A percentile compares a stretch with the other conserved stretches of the same genome.
These are phyloP conservation scores for Aphanomyces cochlioides DNA, from an alignment of 352 stramenopile genomes.

Conservation along the genomic window DNA sequence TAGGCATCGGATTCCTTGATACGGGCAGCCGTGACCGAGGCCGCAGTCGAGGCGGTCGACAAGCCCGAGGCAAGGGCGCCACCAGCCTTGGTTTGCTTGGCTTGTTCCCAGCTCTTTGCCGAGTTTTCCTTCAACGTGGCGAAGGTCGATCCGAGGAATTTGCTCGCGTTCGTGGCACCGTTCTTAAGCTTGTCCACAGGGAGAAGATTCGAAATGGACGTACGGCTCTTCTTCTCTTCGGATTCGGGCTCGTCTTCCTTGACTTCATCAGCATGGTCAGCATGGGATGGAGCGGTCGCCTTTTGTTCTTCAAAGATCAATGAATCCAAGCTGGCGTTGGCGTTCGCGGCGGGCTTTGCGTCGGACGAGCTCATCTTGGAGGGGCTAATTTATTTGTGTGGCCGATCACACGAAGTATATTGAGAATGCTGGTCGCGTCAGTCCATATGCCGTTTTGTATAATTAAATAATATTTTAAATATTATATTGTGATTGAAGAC, in stretches of 20 bases:
- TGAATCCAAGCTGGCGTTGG: conserved; percentile 53
- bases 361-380: conserved; percentile 16
- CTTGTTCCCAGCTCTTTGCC: conserved; percentile 58
- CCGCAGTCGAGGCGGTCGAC: conserved; percentile 53
- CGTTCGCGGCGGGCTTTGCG: conserved; percentile 46
- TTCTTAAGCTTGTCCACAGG: conserved; percentile 88
- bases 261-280: conserved; percentile 37
- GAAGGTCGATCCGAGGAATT: conserved; percentile 73
- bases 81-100: conserved; percentile 74
- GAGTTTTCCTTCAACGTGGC: conserved; percentile 74
- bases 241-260: conserved; percentile 40
- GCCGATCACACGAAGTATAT: conserved; percentile 17
- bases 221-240: conserved; percentile 53
- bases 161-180: conserved; percentile 66
- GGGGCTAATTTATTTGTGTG: not conserved
- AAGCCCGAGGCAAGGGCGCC: conserved; percentile 59
- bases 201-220: conserved; percentile 73
- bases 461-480: not conserved
- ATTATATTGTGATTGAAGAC: not conserved
- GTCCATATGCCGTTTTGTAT: not conserved
- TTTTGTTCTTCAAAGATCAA: conserved; percentile 81
- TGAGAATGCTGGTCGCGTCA: conserved; percentile 12
- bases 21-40: conserved; percentile 73
- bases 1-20: conserved; percentile 81
- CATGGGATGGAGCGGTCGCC: conserved; percentile 31